Conservation (phyloP, 805 yeast species). For the Diddensiella santjacobensis region DNA sequence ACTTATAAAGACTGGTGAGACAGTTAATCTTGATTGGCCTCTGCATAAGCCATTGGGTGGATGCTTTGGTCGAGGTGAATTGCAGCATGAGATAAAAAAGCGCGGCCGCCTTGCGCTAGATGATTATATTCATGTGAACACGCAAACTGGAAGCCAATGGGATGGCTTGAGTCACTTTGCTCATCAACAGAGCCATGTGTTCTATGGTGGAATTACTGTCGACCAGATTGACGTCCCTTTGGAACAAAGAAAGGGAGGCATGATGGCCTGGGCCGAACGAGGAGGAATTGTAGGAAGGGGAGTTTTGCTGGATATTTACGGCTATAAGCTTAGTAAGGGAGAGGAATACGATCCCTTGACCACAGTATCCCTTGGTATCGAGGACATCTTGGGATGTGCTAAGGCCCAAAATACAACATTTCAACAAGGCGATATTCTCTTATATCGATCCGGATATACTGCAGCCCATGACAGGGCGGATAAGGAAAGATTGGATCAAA, state of each 20-base stretch:
- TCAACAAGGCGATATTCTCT: slow-evolving; percentile 24
- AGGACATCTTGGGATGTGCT: slow-evolving; percentile 21
- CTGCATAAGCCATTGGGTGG: slow-evolving; percentile 14
- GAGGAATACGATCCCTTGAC: slow-evolving; percentile 12
- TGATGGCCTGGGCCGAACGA: slow-evolving; percentile 23
- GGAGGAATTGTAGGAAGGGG: slow-evolving; percentile 25
- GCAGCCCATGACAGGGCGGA: slow-evolving; percentile 18
- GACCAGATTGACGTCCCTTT: slow-evolving; percentile 13
- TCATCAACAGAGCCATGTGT: slow-evolving; percentile 17
- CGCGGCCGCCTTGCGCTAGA: slow-evolving; percentile 12
- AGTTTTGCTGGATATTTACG: slow-evolving; percentile 22
- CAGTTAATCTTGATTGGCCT: slow-evolving; percentile 12
- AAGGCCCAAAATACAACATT: slow-evolving; percentile 17
- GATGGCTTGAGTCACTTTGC: slow-evolving; percentile 26
- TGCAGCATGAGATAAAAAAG: slow-evolving; percentile 6
- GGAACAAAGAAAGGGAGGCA: slow-evolving; percentile 3
- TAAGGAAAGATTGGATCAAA: slow-evolving; percentile 5
- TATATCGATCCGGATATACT: slow-evolving; percentile 25
- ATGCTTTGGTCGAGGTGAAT: slow-evolving; percentile 12
- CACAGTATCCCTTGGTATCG: slow-evolving; percentile 15
- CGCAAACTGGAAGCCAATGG: slow-evolving; percentile 26
- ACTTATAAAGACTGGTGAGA: slow-evolving; percentile 6
- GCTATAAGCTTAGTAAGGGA: slow-evolving; percentile 18
- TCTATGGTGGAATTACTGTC: slow-evolving; percentile 15
- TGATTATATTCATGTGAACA: slow-evolving; percentile 22